Conservation (phyloP, 768 basidiomycete species). For the Suillus occidentalis region DNA sequence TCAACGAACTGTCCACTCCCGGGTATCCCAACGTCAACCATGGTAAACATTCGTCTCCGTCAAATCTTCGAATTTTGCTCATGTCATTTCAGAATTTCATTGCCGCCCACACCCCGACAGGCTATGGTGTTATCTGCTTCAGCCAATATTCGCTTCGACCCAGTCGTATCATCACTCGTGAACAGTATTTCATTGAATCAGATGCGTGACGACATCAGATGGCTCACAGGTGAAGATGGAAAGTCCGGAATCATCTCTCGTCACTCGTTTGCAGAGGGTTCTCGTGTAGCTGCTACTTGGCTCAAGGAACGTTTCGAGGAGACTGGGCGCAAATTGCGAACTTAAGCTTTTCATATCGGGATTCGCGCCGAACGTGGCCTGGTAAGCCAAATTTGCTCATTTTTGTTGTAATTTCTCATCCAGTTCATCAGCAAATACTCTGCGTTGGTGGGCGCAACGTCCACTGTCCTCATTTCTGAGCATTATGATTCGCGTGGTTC, state of each 20-base stretch:
- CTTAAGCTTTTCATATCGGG: conserved; percentile 65
- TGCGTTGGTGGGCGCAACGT: conserved; percentile 52
- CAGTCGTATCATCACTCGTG: conserved; percentile 65
- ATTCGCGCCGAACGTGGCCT: conserved; percentile 87
- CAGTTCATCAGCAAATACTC: conserved; percentile 52
- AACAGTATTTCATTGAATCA: conserved; percentile 64
- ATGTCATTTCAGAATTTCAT: no score
- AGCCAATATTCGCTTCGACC: conserved; percentile 62
- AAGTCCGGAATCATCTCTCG: conserved; percentile 70
- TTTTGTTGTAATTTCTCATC: neutral
- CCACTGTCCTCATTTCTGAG: conserved; percentile 73
- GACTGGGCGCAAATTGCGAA: conserved; percentile 72
- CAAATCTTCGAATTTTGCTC: no score
- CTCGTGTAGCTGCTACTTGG: conserved; percentile 67
- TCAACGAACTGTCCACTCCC: no score
- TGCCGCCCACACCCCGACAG: no score
- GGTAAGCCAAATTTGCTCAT: conserved; percentile 44
- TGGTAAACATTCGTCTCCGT: no score
- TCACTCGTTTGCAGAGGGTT: conserved; percentile 78
- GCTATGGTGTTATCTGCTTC: no score
- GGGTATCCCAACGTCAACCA: no score
- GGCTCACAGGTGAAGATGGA: conserved; percentile 83
- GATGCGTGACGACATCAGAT: conserved; percentile 72
- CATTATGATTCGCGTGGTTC: conserved; percentile 93
- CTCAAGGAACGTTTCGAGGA: conserved; percentile 71